Evolutionary conservation across 164 flowering plant species (phyloP).

Genomic region (Nymphaea colorata): DNA sequence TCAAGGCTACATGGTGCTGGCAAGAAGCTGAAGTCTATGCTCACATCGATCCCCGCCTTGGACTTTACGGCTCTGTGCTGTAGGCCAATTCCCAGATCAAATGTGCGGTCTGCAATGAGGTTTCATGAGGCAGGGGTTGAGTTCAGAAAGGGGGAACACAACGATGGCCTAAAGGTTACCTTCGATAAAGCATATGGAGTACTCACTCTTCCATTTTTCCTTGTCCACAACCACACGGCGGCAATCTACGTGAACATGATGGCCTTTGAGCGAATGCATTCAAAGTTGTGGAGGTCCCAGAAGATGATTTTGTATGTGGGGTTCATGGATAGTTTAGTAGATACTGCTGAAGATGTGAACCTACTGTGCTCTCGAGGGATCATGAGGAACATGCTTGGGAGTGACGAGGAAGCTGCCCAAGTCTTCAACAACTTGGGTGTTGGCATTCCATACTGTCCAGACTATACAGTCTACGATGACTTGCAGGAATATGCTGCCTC

Average conservation of each 20-base stretch:
- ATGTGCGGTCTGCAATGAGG: constrained; percentile 17
- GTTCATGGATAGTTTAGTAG: constrained; percentile 52
- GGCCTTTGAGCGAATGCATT: constrained; percentile 41
- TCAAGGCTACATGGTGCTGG: too few species aligned
- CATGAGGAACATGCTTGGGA: constrained; percentile 8
- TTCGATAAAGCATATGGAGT: constrained; percentile 25
- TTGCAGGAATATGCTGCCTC: too few species aligned
- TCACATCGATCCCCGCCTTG: too few species aligned
- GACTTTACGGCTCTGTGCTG: too few species aligned
- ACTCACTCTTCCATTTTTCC: constrained; percentile 27
- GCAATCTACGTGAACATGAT: constrained; percentile 38
- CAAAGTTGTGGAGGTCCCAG: too few species aligned
- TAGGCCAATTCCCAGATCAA: too few species aligned
- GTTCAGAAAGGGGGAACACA: constrained; percentile 18
- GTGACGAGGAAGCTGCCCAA: too few species aligned
- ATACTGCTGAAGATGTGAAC: constrained; percentile 31
- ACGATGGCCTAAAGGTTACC: constrained; percentile 29
- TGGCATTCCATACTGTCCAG: too few species aligned
- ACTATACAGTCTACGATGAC: too few species aligned
- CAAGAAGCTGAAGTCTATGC: too few species aligned
- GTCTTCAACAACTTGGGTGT: too few species aligned
- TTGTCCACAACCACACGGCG: constrained; percentile 36
- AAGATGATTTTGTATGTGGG: constrained; percentile 18
- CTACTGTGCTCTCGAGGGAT: constrained; percentile 28
- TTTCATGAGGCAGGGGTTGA: constrained; percentile 44